A percentile compares a stretch with the other conserved stretches of the same genome.
Conservation (phyloP, 495 filamentous ascomycete genomes). For the Penicillium salamii region DNA sequence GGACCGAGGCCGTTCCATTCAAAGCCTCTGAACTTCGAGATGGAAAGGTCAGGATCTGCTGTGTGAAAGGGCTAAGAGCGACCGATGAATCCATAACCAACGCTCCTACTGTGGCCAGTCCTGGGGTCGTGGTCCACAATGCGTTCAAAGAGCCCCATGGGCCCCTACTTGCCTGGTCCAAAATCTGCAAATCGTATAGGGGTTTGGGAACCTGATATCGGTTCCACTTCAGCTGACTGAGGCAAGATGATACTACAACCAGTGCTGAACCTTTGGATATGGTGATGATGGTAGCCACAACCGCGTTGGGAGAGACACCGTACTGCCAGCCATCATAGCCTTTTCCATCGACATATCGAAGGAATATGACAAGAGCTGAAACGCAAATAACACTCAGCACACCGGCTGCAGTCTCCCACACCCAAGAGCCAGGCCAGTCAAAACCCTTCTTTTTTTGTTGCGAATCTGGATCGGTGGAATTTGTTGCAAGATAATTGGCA, state of each 20-base stretch:
- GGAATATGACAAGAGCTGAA: slow-evolving; percentile 2
- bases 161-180: slow-evolving; percentile 11
- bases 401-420: slow-evolving; percentile 1
- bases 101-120: neutral
- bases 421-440: slow-evolving; percentile 5
- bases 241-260: slow-evolving; percentile 6
- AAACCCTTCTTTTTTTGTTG: no score
- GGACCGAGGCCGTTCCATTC: neutral
- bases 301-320: slow-evolving; percentile 4
- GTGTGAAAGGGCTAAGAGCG: slow-evolving; percentile 8
- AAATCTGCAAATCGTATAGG: slow-evolving; percentile 5
- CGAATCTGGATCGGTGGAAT: no score
- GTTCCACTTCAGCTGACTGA: slow-evolving; percentile 13
- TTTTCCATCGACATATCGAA: neutral
- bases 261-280: slow-evolving; percentile 8
- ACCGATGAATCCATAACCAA: slow-evolving; percentile 1
- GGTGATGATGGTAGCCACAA: slow-evolving; percentile 3
- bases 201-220: neutral
- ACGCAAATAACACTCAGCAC: neutral
- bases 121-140: neutral
- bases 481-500: no score
- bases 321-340: slow-evolving; percentile 7
- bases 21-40: neutral
- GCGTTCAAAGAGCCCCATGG: slow-evolving; percentile 5
- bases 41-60: slow-evolving; percentile 10